These are phyloP conservation scores for Smittium mucronatum DNA, from an alignment of 371 early-diverging fungal species.

Conservation along the genomic window DNA sequence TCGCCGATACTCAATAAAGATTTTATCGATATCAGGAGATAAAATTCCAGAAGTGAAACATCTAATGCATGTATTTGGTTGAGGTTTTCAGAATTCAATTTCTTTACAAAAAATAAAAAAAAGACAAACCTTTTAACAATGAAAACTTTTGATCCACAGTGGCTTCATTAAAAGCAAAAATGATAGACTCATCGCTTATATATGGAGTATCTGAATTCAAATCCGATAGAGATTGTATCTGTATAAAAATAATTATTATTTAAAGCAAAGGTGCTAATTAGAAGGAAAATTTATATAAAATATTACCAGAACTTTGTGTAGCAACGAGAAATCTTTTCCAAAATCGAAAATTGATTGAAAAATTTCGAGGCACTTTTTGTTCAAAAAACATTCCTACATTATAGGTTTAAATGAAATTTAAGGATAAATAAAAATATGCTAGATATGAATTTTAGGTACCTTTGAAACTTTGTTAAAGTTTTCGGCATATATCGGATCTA, in stretches of 20 bases:
- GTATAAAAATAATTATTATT: neutral
- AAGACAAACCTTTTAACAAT: constrained; percentile 38
- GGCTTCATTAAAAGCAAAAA: constrained; percentile 35
- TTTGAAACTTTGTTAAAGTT: constrained; percentile 4
- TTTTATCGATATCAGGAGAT: constrained; percentile 66
- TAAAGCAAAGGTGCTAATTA: neutral
- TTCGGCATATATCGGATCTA: constrained; percentile 5
- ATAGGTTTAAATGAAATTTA: too few relatives aligned
- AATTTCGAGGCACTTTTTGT: constrained; percentile 8
- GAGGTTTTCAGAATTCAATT: too few relatives aligned
- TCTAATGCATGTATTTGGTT: constrained; percentile 26
- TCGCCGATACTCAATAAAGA: constrained; percentile 49
- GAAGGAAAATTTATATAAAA: constrained; percentile 25
- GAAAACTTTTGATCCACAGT: constrained; percentile 47
- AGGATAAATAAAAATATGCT: too few relatives aligned
- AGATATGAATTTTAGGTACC: neutral
- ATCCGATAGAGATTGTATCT: constrained; percentile 46
- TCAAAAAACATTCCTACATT: neutral
- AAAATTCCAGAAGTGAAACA: constrained; percentile 64
- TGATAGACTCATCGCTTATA: constrained; percentile 32
- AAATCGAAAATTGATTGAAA: constrained; percentile 19
- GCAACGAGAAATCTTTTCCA: constrained; percentile 24
- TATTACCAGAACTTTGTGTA: constrained; percentile 16
- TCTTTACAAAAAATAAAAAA: too few relatives aligned
- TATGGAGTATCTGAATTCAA: constrained; percentile 34